phyloP scores from a whole-genome alignment of 352 stramenopile species.

The Sclerospora graminicola region DNA sequence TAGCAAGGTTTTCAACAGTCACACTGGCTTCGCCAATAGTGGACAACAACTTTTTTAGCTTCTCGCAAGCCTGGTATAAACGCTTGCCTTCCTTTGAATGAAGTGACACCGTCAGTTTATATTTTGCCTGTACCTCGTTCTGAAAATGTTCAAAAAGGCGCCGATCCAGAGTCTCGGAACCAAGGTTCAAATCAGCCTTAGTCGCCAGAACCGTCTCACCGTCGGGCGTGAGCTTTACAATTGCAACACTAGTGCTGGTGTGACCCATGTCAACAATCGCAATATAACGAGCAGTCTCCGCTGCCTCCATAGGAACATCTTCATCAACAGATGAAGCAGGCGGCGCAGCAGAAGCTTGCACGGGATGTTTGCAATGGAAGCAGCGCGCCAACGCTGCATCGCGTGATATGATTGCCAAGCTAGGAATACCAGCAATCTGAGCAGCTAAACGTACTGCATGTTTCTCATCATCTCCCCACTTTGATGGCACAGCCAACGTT shows the following conservation, averaged over 20 bases:
- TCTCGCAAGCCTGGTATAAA: slow-evolving; percentile 79
- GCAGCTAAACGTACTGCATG: slow-evolving; percentile 33
- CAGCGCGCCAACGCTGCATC: slow-evolving; percentile 57
- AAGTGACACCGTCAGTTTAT: slow-evolving; percentile 38
- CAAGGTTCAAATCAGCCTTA: slow-evolving; percentile 45
- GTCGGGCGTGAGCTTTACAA: slow-evolving; percentile 56
- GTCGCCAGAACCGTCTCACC: slow-evolving; percentile 47
- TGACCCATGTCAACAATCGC: slow-evolving; percentile 86
- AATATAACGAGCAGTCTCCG: slow-evolving; percentile 37
- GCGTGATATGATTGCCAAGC: slow-evolving; percentile 35
- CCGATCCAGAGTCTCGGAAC: slow-evolving; percentile 66
- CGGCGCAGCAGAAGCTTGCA: slow-evolving; percentile 15
- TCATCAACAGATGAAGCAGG: slow-evolving; percentile 4
- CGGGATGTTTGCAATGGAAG: slow-evolving; percentile 77
- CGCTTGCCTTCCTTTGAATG: slow-evolving; percentile 76
- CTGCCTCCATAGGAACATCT: slow-evolving; percentile 14
- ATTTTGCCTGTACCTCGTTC: slow-evolving; percentile 44
- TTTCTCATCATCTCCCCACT: slow-evolving; percentile 48
- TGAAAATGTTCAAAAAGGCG: slow-evolving; percentile 77
- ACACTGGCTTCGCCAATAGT: slow-evolving; percentile 73
- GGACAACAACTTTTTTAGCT: slow-evolving; percentile 86
- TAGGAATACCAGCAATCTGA: slow-evolving; percentile 52
- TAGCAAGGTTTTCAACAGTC: slow-evolving; percentile 76
- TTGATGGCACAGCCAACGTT: slow-evolving; percentile 52
- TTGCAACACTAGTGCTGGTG: slow-evolving; percentile 56